Evolutionary conservation across 2,329 filamentous ascomycete species (phyloP).

Genomic region (Colletotrichum musicola): DNA sequence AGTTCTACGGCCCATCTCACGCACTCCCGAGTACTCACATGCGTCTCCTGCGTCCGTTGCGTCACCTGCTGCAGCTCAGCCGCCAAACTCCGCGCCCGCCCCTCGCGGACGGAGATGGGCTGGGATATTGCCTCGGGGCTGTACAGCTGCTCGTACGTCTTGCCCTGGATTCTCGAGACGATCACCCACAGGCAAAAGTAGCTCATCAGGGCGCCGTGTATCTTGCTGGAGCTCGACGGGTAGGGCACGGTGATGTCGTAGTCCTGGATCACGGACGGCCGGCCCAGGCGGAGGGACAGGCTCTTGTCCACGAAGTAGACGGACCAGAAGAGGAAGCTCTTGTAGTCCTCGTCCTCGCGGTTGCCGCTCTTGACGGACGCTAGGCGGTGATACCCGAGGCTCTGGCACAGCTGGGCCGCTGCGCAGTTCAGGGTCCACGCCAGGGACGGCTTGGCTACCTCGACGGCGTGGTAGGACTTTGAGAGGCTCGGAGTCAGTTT

Average conservation of each 20-base stretch:
- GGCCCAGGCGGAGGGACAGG: constrained; percentile 67
- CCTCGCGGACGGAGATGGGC: constrained; percentile 47
- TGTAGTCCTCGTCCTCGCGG: constrained; percentile 46
- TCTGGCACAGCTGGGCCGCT: constrained; percentile 49
- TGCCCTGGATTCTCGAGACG: constrained; percentile 66
- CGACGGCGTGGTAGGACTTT: constrained; percentile 50
- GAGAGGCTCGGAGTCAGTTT: background rate
- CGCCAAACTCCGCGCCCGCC: constrained; percentile 48
- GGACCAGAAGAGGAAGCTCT: constrained; percentile 66
- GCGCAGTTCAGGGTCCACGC: constrained; percentile 48
- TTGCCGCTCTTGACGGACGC: constrained; percentile 45
- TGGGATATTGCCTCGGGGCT: constrained; percentile 55
- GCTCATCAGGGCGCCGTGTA: constrained; percentile 44
- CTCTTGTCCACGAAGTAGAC: constrained; percentile 69
- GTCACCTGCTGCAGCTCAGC: constrained; percentile 49
- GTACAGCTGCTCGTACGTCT: constrained; percentile 69
- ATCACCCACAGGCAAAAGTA: constrained; percentile 63
- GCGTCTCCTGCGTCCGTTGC: constrained; percentile 42
- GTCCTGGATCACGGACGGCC: constrained; percentile 65
- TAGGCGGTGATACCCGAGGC: constrained; percentile 47
- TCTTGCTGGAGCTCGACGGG: constrained; percentile 49
- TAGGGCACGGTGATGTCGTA: constrained; percentile 64
- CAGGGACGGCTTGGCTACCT: constrained; percentile 49
- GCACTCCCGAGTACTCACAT: constrained; percentile 19
- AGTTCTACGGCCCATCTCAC: constrained; percentile 9